phyloP scores from a whole-genome alignment of 2,329 filamentous ascomycete species.

The Colletotrichum spaethianum region DNA sequence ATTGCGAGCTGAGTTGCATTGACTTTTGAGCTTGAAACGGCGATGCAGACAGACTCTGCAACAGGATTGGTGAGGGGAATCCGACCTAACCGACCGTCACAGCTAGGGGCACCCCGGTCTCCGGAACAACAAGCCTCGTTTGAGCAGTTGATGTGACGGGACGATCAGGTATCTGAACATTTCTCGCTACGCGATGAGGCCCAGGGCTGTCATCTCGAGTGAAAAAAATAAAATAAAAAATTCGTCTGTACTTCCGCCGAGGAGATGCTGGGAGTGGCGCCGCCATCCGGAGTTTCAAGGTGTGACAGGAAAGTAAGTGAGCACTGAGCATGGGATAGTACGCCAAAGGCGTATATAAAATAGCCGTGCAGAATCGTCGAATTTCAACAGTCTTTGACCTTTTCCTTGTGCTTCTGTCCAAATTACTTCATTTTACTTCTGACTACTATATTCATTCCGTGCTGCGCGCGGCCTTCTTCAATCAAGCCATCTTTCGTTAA shows the following conservation, averaged over 20 bases:
- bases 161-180: slow-evolving; percentile 39
- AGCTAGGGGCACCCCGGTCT: slow-evolving; percentile 27
- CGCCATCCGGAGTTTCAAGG: slow-evolving; percentile 39
- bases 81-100: slow-evolving; percentile 26
- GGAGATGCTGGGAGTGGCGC: slow-evolving; percentile 21
- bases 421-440: not conserved
- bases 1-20: slow-evolving; percentile 7
- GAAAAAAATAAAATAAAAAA: slow-evolving; percentile 18
- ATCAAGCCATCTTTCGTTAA: slow-evolving; percentile 10
- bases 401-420: not conserved
- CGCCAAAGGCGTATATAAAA: not conserved
- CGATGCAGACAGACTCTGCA: slow-evolving; percentile 32
- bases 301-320: slow-evolving; percentile 20
- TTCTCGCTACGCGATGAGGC: slow-evolving; percentile 18
- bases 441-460: slow-evolving; percentile 26
- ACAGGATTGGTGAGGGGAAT: slow-evolving; percentile 22
- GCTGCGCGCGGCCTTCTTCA: slow-evolving; percentile 36
- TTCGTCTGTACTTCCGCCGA: slow-evolving; percentile 13
- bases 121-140: slow-evolving; percentile 31
- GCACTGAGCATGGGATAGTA: not conserved
- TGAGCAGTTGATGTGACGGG: slow-evolving; percentile 36
- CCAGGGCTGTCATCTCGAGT: slow-evolving; percentile 38
- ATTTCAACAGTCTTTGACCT: fast-evolving
- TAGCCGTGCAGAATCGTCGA: not conserved
- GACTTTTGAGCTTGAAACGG: slow-evolving; percentile 38